Base-by-base conservation (phyloP, 1,284 basidiomycete genomes). In the Ceratobasidium sp. region DNA sequence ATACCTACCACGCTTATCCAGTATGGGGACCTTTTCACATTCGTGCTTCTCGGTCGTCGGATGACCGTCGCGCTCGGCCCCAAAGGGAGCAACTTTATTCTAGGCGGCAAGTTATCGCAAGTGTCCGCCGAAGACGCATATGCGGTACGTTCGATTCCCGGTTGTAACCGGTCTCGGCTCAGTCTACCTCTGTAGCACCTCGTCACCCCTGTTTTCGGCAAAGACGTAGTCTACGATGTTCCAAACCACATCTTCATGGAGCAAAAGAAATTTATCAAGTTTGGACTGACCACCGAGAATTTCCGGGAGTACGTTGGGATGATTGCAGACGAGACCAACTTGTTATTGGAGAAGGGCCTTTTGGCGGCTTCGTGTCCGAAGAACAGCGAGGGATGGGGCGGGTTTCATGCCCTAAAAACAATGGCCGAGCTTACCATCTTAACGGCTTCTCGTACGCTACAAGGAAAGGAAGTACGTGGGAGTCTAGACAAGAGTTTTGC, bases 221-320 rank as follows among this genome's bases (percentile, higher is more conserved):
- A 96, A 83, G 96, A 96, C 73, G 98, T 99, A 62, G 97, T 99
- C 3, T 99, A 99, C 84, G 97, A 99, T 82, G 92, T 96, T 76
- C 97, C 98, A 43, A 99, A 99, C 84, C 93, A 96, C 76, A 88
- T 95, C 70, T 91, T 99, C 83, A 99, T 99, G 97, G 97, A 99
- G 83, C 98, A 99, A 85, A 99, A 99, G 88, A 95, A 94, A 84
- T 98, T 99, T 80, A 92, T 97, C 84, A 98, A 97, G 86, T 92
- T 96, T 80, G 97, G 97, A 57, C 89, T 99, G 9, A 94, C 95
- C 8, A 90, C 90, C 25, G 97, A 99, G 44, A 97, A 98, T 83
- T 92, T 99, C 85, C 90, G 92, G 51, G 88, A 90, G 54, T 99
- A 99, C 82, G 93, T 98, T 49, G 90, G 91, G 70, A 93, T 98